Base-by-base conservation (phyloP, 306 rosid genomes). In the Sechiopsis laciniata region DNA sequence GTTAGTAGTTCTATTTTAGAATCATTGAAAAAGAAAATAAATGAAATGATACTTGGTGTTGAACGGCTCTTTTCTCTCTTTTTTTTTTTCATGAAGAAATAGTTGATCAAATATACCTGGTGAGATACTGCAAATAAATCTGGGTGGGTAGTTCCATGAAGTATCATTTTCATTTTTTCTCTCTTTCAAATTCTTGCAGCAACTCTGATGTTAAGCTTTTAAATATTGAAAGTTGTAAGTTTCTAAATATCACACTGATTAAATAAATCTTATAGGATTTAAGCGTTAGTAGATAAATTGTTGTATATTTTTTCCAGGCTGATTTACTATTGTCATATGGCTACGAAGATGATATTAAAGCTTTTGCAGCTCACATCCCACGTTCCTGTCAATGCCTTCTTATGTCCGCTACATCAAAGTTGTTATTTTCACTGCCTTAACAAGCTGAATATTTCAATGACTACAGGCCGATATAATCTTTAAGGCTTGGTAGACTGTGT, bases 341-440 rank as follows among this genome's bases (percentile, higher is more conserved):
- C 51, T 90, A 91, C 62, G 97, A 94, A 84, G 82, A 84, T 72
- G 99, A 94, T 75, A 83, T 94, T 80, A 90, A 90, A 85, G 85
- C 95, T 74, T 78, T 94, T 71, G 78, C 91, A 64, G 83, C 92
- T 78, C 92, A 94, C 26, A 63, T 89, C 61, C 99, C 97, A 48
- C 85, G 92, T 80, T 76, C 86, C 71, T 94, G 99, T 80, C 99
- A 94, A 75, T 94, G 95, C 75, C 96, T 94, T 84, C 91, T 94
- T 16, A 94, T 94, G 98, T 90, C 98, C 14, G 98, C 98, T 74
- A 91, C 97, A 74, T 76, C 96, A 80, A 94, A 95, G 99, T 94
- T 71, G 86, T 78, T 85, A 63, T 73, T 62, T 69, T 46, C 55
- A 4, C 12, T 70, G 45, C 73, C 53, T 65, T 37, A 58, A 64